These are phyloP conservation scores for Penicillium sp. DNA, from an alignment of 2,329 filamentous ascomycete genomes.

Conservation along the genomic window DNA sequence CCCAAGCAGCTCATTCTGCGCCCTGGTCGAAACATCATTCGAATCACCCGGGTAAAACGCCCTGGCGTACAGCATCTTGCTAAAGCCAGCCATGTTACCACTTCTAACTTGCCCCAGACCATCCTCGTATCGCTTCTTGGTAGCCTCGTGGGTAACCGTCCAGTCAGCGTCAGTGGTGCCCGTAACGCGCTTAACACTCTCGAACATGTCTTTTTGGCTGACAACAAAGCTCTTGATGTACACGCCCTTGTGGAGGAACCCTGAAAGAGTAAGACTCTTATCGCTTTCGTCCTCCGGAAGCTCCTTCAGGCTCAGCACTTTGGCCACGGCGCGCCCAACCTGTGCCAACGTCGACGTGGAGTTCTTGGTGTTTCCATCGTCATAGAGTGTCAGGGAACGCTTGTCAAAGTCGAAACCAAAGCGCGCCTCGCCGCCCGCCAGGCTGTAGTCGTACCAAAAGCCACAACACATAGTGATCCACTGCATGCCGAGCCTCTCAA, in stretches of 20 bases:
- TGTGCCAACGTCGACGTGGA: constrained; percentile 59
- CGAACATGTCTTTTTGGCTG: constrained; percentile 65
- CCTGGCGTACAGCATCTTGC: constrained; percentile 55
- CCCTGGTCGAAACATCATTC: too few relatives aligned
- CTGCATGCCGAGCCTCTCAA: constrained; percentile 11
- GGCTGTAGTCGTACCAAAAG: constrained; percentile 57
- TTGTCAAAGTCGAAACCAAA: constrained; percentile 55
- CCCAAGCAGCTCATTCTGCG: constrained; percentile 56
- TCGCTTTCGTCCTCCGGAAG: constrained; percentile 43
- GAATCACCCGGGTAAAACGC: too few relatives aligned
- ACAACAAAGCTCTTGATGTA: constrained; percentile 59
- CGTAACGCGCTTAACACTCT: constrained; percentile 59
- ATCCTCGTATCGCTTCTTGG: constrained; percentile 50
- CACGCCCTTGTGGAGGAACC: constrained; percentile 52
- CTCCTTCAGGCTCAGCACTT: constrained; percentile 49
- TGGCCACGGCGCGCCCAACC: constrained; percentile 54
- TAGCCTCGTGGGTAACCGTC: constrained; percentile 53
- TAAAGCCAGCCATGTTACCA: constrained; percentile 49
- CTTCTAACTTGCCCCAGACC: constrained; percentile 48
- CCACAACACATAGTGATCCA: constrained; percentile 50
- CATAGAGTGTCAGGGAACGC: constrained; percentile 49
- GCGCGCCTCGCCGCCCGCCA: constrained; percentile 37
- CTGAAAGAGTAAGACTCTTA: constrained; percentile 39
- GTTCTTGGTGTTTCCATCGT: constrained; percentile 52
- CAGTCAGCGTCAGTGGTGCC: constrained; percentile 61